Conservation (phyloP, 2,329 filamentous ascomycete genomes). For the Immersiporthe knoxdaviesiana region DNA sequence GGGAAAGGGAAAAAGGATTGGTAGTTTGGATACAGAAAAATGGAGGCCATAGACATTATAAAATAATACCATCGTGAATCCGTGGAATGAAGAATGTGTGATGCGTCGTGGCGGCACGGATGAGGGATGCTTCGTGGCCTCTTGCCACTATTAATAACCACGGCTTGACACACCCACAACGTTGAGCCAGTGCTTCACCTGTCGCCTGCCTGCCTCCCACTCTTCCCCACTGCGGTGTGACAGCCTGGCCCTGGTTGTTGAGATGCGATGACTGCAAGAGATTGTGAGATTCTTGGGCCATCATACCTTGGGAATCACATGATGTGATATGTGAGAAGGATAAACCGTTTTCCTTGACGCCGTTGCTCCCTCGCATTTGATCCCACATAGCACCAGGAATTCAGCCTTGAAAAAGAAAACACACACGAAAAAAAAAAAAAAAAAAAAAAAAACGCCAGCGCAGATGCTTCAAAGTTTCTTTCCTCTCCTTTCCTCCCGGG, state of each 20-base stretch:
- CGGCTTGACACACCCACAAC: background rate
- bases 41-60: constrained; percentile 28
- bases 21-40: constrained; percentile 6
- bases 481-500: constrained; percentile 10
- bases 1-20: background rate
- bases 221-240: background rate
- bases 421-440: too few relatives aligned
- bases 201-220: background rate
- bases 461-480: constrained; percentile 22
- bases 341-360: constrained; percentile 25
- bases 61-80: constrained; percentile 22
- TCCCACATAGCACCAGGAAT: constrained; percentile 17
- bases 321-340: background rate
- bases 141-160: background rate
- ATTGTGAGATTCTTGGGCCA: background rate
- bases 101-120: background rate
- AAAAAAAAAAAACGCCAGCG: constrained; percentile 23
- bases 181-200: background rate
- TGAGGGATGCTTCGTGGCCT: constrained; percentile 4
- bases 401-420: constrained; percentile 3
- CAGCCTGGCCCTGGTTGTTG: background rate
- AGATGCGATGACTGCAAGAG: background rate
- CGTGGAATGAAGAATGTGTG: constrained; percentile 2
- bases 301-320: background rate
- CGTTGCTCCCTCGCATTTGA: constrained; percentile 23